Base-by-base conservation (phyloP, 1,139 yeast species). In the Scheffersomyces segobiensis region DNA sequence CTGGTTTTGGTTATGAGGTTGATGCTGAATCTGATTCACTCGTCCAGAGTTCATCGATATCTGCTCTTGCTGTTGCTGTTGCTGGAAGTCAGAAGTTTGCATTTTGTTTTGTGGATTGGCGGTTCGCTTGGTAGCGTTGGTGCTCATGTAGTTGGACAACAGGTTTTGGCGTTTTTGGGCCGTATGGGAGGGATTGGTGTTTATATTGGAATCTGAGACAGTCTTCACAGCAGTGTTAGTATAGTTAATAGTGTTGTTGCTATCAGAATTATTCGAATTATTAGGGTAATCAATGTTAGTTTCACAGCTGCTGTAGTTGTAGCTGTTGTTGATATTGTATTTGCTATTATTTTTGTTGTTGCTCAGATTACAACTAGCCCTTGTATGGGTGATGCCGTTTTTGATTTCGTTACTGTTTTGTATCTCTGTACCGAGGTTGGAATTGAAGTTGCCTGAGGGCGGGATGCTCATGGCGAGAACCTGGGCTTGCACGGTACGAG, bases 101-200 rank as follows among this genome's bases (percentile, higher is more conserved):
- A 62, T 57, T 12, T 65, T 53, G 55, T 65, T 57, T 53, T 65
- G 71, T 39, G 73, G 72, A 58, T 67, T 73, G 32, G 78, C 73
- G 26, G 71, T 67, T 54, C 82, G 66, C 60, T 78, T 79, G 63
- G 71, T 75, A 55, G 80, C 69, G 60, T 73, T 73, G 57, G 71
- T 71, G 54, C 70, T 67, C 71, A 75, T 65, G 59, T 73, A 73
- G 55, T 74, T 74, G 19, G 80, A 73, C 65, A 76, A 67, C 65
- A 81, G 77, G 60, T 71, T 77, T 60, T 79, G 82, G 59, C 83
- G 75, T 63, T 78, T 79, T 60, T 77, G 81, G 57, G 74, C 49
- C 53, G 53, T 42, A 46, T 56, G 24, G 57, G 22, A 46, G 57
- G 46, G 17, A 24, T 42, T 52, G 51, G 20, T 22, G 56, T 19